Evolutionary conservation across 805 yeast genomes (phyloP).

Genomic region (Myxozyma vanderwaltii): DNA sequence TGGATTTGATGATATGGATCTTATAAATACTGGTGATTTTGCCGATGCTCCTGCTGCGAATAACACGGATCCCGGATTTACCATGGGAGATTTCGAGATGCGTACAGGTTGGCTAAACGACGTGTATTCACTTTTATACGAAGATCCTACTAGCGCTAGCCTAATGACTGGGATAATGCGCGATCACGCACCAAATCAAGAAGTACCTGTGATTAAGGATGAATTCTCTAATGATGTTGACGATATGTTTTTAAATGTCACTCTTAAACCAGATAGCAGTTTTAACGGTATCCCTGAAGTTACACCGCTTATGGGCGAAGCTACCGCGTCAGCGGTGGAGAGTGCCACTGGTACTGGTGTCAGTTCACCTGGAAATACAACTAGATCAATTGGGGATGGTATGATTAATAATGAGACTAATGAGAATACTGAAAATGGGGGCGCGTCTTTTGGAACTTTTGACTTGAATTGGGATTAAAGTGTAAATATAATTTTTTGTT

Average conservation of each 20-base stretch:
- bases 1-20: neutral
- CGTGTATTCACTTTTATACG: slow-evolving; percentile 31
- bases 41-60: neutral
- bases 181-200: neutral
- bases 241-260: neutral
- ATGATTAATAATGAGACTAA: neutral
- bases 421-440: slow-evolving; percentile 1
- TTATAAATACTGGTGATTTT: neutral
- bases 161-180: slow-evolving; percentile 21
- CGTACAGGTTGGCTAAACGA: slow-evolving; percentile 33
- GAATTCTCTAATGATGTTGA: neutral
- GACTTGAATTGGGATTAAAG: slow-evolving; percentile 13
- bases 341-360: neutral
- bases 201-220: neutral
- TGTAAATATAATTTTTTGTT: neutral
- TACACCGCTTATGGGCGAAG: neutral
- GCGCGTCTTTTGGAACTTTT: slow-evolving; percentile 16
- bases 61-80: neutral
- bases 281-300: neutral
- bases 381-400: neutral
- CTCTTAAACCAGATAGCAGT: neutral
- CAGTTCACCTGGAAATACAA: neutral
- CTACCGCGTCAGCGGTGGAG: neutral
- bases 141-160: slow-evolving; percentile 27
- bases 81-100: slow-evolving; percentile 28